Evolutionary conservation across 345 rosid species (phyloP).

Genomic region (Syzygium aromaticum): DNA sequence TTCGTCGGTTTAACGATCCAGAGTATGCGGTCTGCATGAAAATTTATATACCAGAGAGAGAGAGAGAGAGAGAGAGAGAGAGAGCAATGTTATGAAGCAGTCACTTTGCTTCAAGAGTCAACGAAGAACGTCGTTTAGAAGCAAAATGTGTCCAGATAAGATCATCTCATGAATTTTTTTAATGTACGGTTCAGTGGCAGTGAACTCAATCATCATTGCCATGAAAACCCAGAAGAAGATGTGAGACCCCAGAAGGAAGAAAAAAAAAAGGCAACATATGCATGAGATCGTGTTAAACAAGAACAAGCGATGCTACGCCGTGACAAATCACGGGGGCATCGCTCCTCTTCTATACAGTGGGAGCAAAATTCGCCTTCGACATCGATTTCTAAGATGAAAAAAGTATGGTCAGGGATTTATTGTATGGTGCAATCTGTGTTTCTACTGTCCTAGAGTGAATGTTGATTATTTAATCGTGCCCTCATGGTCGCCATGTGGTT

Average conservation of each 20-base stretch:
- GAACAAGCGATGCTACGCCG: neutral
- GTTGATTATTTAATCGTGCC: neutral
- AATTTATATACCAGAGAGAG: neutral
- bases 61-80: neutral
- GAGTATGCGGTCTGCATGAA: neutral
- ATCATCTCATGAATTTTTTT: neutral
- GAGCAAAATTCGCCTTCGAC: neutral
- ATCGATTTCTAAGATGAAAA: neutral
- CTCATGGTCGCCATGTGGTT: constrained; percentile 75
- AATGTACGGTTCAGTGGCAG: neutral
- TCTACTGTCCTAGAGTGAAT: neutral
- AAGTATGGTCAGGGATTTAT: neutral
- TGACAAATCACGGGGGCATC: neutral
- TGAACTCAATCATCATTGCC: neutral
- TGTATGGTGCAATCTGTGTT: neutral
- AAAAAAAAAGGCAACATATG: neutral
- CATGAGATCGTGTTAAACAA: neutral
- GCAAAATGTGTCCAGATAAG: neutral
- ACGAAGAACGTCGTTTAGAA: neutral
- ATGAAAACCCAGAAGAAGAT: neutral
- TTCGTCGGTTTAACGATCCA: neutral
- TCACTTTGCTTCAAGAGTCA: neutral
- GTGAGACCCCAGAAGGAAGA: neutral
- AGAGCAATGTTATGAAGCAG: neutral
- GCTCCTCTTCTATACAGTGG: neutral